Evolutionary conservation across 352 stramenopile species (phyloP), one percentile per base, ranked within the genome.

Genomic region (Discostella stelligera): DNA sequence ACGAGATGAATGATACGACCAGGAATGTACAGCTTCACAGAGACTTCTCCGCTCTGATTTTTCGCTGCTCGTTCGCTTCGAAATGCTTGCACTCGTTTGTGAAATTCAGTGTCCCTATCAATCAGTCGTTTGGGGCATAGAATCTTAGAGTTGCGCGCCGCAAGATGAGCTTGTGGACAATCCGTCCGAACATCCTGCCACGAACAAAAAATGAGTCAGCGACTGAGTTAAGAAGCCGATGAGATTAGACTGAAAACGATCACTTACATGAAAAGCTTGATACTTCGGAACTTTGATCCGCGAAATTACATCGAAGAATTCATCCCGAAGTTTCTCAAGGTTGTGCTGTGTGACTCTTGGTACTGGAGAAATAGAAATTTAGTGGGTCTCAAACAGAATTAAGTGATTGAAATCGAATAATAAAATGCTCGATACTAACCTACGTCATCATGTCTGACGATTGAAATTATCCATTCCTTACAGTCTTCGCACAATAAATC

Each of bases 11-110:
- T 69, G 18, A 83, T 75, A 25, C 60, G 68, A 8, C 75, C 75
- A 18, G 75, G 68, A n/a, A 83, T 83, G 27, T 83, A 83, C 7
- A 83, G 25, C 52, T 83, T 83, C 4, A 72, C 66, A 44, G 59
- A 66, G 11, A 60, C 53, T 32, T 75, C 72, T 25, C 44, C 48
- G 7, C 39, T 66, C 21, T 71, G 54, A 66, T 82, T 82, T 61
- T 82, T 82, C 18, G 41, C 48, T n/a, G 62, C 74, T 37, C 74
- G 30, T 61, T 82, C 74, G 44, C 67, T 74, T 58, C 75, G 68
- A 54, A 78, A 79, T 44, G 44, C 61, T 64, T 62, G 63, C 6
- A 83, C 50, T 30, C 74, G 49, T 48, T 78, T 53, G 66, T 77
- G 71, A 75, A 83, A 83, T 13, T 39, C 16, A 2, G 68, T 83